A percentile compares a stretch with the other conserved stretches of the same genome.
Conservation (phyloP, 352 stramenopile species). For the Globisporangium barbulae region DNA sequence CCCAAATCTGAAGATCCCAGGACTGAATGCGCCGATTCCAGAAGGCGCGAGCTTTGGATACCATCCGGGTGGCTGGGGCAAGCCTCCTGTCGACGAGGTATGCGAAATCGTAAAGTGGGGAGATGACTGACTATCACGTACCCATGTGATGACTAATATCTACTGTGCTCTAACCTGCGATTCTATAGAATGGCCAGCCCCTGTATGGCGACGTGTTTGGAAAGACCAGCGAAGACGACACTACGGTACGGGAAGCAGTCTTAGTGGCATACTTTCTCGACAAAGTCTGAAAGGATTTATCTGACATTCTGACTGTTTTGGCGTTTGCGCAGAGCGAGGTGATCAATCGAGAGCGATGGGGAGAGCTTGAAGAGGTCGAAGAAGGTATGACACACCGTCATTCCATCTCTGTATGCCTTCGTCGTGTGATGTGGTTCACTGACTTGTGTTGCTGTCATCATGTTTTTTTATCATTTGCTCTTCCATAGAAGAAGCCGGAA, state of each 20-base stretch:
- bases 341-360: conserved; percentile 68
- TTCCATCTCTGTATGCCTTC: background rate
- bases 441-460: too few species aligned
- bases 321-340: conserved; percentile 27
- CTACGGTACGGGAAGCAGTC: conserved; percentile 25
- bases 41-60: conserved; percentile 94
- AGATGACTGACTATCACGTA: background rate
- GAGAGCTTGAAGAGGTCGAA: conserved; percentile 66
- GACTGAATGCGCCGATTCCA: conserved; percentile 96
- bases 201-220: conserved; percentile 97
- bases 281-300: too few species aligned
- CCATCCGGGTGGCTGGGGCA: conserved; percentile 96
- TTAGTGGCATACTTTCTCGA: too few species aligned
- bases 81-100: conserved; percentile 94
- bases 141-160: background rate
- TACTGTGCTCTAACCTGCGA: too few species aligned
- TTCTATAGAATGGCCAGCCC: conserved; percentile 83
- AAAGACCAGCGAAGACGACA: conserved; percentile 34
- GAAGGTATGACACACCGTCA: conserved; percentile 14
- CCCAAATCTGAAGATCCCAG: conserved; percentile 95
- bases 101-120: too few species aligned
- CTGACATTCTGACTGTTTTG: too few species aligned
- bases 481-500: conserved; percentile 28
- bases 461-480: too few species aligned
- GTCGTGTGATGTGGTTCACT: too few species aligned